Evolutionary conservation across 202 grass and related monocot species (phyloP), one percentile per base, ranked within the genome.

Genomic region (Zizania palustris): DNA sequence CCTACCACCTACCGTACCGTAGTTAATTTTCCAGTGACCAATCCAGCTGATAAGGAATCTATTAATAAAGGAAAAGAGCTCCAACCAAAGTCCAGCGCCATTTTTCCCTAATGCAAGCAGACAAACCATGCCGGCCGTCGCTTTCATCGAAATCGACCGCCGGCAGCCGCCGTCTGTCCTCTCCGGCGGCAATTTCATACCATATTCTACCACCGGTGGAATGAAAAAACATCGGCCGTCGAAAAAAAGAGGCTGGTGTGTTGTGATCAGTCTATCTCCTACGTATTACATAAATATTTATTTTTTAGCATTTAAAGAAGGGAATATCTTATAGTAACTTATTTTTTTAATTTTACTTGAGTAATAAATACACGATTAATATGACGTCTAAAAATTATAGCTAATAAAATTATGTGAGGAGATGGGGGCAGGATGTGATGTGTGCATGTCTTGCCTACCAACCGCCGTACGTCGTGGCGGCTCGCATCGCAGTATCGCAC

Each of bases 361-460:
- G 0, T 28, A 28, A 28, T 28, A 28, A 28, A 28, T 2, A 28
- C 28, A 28, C 28, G 28, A 28, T 28, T 28, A 28, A 28, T 28
- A 28, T 28, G 28, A 28, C 28, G 2, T 28, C 28, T 28, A 28
- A 28, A 28, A 28, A 28, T 28, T 2, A 28, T 0, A 28, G 28
- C 28, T 28, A 28, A 28, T 28, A 28, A 28, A 28, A 28, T 28
- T 28, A 28, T n/a, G n/a, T n/a, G n/a, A n/a, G n/a, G n/a, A n/a
- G n/a, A 28, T 28, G 28, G 2, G 2, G 28, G 2, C 28, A 28
- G 28, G 0, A 28, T 28, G 28, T 28, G 28, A 28, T 28, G 28
- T n/a, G n/a, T n/a, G n/a, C n/a, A n/a, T 28, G 28, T 28, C 28
- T 28, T 51, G 60, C 85, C 69, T 20, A 83, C 80, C 85, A 75